A percentile compares a stretch with the other conserved stretches of the same genome.
These are phyloP conservation scores for Rhodotorula toruloides DNA, from an alignment of 768 basidiomycete genomes.

Conservation along the genomic window DNA sequence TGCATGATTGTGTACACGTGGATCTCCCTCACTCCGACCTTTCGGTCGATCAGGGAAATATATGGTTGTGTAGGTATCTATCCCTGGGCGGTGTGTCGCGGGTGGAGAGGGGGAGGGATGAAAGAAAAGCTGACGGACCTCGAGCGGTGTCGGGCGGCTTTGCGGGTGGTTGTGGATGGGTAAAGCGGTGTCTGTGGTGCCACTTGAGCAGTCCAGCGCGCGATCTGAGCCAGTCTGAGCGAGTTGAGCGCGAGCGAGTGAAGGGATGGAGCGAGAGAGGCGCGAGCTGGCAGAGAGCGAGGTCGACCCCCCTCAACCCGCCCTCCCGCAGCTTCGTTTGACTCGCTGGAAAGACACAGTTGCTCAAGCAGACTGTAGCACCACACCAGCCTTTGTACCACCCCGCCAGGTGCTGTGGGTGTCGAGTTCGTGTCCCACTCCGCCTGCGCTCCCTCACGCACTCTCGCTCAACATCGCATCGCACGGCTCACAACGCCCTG, in stretches of 20 bases:
- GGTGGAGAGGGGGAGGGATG: background rate
- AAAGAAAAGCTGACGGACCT: background rate
- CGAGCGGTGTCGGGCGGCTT: background rate
- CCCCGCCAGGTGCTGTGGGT: too few relatives aligned
- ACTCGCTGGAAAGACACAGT: too few relatives aligned
- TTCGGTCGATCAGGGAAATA: conserved; percentile 20
- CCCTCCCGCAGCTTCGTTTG: too few relatives aligned
- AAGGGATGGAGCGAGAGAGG: background rate
- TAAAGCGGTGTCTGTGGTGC: background rate
- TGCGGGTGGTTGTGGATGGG: background rate
- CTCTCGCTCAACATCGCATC: too few relatives aligned
- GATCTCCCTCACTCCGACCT: conserved; percentile 27
- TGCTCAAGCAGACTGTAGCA: too few relatives aligned
- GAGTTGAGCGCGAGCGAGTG: background rate
- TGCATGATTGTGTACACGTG: conserved; percentile 22
- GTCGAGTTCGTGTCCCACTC: too few relatives aligned
- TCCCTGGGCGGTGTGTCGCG: background rate
- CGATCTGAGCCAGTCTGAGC: background rate
- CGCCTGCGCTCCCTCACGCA: too few relatives aligned
- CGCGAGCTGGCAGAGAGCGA: too few relatives aligned
- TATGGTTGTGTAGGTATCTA: conserved; percentile 21
- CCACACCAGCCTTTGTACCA: too few relatives aligned
- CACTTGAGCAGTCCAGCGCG: too few relatives aligned
- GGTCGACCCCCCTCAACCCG: too few relatives aligned
- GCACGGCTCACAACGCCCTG: too few relatives aligned